These are phyloP conservation scores for Ogataea pilisensis DNA, from an alignment of 805 yeast species.

Conservation along the genomic window DNA sequence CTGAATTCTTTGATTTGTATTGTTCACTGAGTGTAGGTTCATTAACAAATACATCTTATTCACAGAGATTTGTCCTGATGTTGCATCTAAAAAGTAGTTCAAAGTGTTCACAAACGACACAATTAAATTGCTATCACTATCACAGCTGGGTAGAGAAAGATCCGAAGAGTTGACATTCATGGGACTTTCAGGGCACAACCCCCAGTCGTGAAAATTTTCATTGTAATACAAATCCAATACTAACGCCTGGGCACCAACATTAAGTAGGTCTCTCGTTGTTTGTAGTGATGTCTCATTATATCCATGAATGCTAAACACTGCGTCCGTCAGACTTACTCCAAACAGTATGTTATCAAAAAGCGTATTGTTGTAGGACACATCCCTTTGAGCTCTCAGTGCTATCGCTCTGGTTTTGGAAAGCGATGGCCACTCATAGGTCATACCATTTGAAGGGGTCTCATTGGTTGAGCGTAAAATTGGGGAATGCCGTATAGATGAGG, in stretches of 20 bases:
- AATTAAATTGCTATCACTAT: conserved; percentile 14
- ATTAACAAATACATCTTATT: conserved; percentile 39
- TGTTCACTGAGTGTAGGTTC: conserved; percentile 29
- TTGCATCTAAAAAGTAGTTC: conserved; percentile 31
- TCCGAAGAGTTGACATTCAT: conserved; percentile 24
- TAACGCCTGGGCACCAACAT: conserved; percentile 43
- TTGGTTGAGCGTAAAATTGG: not conserved
- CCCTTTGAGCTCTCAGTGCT: conserved; percentile 45
- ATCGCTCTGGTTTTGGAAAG: conserved; percentile 28
- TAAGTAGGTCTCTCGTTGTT: conserved; percentile 31
- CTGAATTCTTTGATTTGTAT: not conserved
- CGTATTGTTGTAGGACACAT: conserved; percentile 36
- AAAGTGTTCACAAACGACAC: conserved; percentile 28
- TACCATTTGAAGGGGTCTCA: not conserved
- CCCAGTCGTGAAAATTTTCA: conserved; percentile 44
- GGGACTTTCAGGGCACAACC: conserved; percentile 48
- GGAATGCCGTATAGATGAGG: not conserved
- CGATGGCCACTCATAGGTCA: conserved; percentile 28
- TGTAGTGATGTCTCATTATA: conserved; percentile 31
- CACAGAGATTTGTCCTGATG: conserved; percentile 45
- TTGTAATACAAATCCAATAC: conserved; percentile 55
- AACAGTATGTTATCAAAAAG: conserved; percentile 36
- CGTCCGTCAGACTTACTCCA: conserved; percentile 36
- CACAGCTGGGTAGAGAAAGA: too few species aligned
- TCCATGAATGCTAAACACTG: conserved; percentile 30